phyloP scores from a whole-genome alignment of 352 stramenopile species.

The Albugo laibachii region DNA sequence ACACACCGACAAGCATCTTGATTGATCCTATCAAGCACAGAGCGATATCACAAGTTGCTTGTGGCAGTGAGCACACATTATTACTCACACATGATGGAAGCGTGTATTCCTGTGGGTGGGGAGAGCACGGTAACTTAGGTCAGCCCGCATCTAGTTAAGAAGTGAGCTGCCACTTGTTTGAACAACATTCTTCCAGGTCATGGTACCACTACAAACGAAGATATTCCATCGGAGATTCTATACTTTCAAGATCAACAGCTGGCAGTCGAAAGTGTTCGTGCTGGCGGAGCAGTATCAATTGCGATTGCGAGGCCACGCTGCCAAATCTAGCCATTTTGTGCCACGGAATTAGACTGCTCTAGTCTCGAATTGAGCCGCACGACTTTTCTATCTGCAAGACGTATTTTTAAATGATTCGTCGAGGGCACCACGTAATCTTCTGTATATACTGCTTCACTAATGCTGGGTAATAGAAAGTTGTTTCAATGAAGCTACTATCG shows the following conservation, averaged over 20 bases:
- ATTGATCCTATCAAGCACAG: slow-evolving; percentile 8
- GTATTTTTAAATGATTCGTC: too few species aligned
- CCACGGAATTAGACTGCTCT: too few species aligned
- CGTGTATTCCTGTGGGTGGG: slow-evolving; percentile 66
- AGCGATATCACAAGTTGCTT: slow-evolving; percentile 23
- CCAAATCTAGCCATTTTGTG: too few species aligned
- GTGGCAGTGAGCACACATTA: slow-evolving; percentile 55
- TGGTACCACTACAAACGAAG: slow-evolving; percentile 21
- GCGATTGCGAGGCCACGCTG: slow-evolving; percentile 10
- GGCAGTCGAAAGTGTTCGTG: slow-evolving; percentile 15
- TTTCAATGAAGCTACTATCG: too few species aligned
- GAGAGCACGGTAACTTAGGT: slow-evolving; percentile 73
- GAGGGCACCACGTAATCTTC: too few species aligned
- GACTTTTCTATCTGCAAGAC: too few species aligned
- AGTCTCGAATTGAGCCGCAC: too few species aligned
- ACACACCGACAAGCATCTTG: slow-evolving; percentile 2
- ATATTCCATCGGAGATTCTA: slow-evolving; percentile 15
- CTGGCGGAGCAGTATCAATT: slow-evolving; percentile 46
- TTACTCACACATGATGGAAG: slow-evolving; percentile 23
- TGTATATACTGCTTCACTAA: too few species aligned
- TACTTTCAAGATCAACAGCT: slow-evolving; percentile 21
- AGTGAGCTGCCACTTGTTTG: not conserved
- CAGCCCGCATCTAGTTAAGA: slow-evolving; percentile 1
- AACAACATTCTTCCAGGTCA: slow-evolving; percentile 18
- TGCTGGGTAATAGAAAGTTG: too few species aligned